Evolutionary conservation across 352 stramenopile genomes (phyloP), one percentile per base, ranked within the genome.

Genomic region (Pythium volutum): DNA sequence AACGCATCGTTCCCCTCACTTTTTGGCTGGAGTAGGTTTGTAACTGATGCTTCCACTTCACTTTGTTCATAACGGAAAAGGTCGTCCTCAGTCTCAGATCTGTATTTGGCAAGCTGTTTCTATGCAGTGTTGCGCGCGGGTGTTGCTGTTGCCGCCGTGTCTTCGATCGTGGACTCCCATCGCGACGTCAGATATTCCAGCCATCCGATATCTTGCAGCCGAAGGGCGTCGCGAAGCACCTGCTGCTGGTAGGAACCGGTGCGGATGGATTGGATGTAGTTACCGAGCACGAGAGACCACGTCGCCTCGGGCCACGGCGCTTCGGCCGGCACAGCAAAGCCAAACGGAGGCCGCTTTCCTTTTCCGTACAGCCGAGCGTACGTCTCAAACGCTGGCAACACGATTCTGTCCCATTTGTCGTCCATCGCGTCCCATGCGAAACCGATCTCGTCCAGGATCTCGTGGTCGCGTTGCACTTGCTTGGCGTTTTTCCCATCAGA

Each of bases 251-350:
- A 84, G 31, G 67, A 58, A 10, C 53, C 56, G 45, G 51, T 54
- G 23, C 48, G 31, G 4, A 66, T 31, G 29, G 66, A 70, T 5
- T 59, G 52, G 23, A 67, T 66, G 10, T 73, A 39, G 9, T 56
- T 45, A 2, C 79, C 77, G 20, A 85, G 69, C 0, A 67, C 61
- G 15, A 80, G 46, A 15, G 53, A 63, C 56, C 69, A 69, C 9
- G 71, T 43, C 16, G 64, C 45, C 29, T 57, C 52, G 20, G 78
- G 73, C 81, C 78, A 90, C 22, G 66, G 64, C 12, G 58, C 42
- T 7, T 66, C 34, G 1, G 52, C 52, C 20, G 81, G 79, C 2
- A 89, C 76, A 1, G 81, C 64, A 61, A 87, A 91, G 8, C 15
- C 15, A 2, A 34, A 7, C 20, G 11, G 4, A 1, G 38, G 26